Conservation (phyloP, 768 basidiomycete species). For the Leccinum rimulosum region DNA sequence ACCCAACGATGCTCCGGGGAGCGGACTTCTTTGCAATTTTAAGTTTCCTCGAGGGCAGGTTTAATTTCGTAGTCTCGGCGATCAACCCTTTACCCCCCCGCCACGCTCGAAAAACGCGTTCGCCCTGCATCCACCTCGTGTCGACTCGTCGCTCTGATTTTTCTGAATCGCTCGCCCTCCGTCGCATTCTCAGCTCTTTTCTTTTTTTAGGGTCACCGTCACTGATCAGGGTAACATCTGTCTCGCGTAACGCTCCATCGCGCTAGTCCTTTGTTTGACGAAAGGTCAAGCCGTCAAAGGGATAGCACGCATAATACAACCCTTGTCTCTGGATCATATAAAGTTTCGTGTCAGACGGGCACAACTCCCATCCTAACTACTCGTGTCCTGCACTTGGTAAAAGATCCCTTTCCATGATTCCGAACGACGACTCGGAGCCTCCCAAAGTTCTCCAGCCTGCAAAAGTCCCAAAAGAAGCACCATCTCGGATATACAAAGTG, state of each 20-base stretch:
- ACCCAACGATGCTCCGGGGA: not conserved
- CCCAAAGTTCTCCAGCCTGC: constrained; percentile 11
- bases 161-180: not conserved
- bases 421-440: constrained; percentile 4
- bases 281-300: not conserved
- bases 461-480: constrained; percentile 2
- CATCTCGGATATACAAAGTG: constrained; percentile 1
- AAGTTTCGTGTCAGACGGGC: constrained; percentile 1
- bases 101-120: constrained; percentile 5
- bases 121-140: constrained; percentile 14
- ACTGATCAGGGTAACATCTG: constrained; percentile 4
- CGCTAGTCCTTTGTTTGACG: not conserved
- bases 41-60: not conserved
- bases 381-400: not conserved
- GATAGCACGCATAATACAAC: not conserved
- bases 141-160: not conserved
- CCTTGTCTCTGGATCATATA: constrained; percentile 11
- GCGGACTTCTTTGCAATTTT: not conserved
- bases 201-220: not conserved
- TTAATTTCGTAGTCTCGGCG: not conserved
- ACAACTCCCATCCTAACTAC: not conserved
- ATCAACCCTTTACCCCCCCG: not conserved
- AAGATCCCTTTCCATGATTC: constrained; percentile 4
- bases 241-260: constrained; percentile 2
- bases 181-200: not conserved